Evolutionary conservation across 352 stramenopile genomes (phyloP).

Genomic region (Phytophthora sp.): DNA sequence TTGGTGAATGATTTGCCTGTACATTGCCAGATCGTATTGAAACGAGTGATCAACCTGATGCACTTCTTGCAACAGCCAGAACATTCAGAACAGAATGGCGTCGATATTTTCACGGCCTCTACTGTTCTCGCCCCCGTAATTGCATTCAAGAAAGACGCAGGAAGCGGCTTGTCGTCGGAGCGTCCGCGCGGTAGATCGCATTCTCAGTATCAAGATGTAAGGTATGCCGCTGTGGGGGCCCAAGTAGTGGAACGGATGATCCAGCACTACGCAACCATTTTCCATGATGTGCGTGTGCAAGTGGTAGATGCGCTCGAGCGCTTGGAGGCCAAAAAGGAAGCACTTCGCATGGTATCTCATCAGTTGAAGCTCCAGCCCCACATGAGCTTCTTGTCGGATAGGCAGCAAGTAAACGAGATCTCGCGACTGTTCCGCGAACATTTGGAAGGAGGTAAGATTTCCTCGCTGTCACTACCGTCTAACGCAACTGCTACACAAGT

Average conservation of each 20-base stretch:
- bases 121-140: slow-evolving; percentile 77
- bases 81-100: slow-evolving; percentile 64
- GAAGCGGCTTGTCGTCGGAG: slow-evolving; percentile 39
- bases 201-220: slow-evolving; percentile 74
- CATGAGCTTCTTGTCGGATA: slow-evolving; percentile 71
- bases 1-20: slow-evolving; percentile 79
- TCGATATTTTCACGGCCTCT: slow-evolving; percentile 67
- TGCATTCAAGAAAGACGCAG: slow-evolving; percentile 75
- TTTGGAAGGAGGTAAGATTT: slow-evolving; percentile 27
- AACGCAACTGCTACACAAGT: slow-evolving; percentile 2
- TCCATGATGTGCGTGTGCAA: slow-evolving; percentile 68
- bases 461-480: slow-evolving; percentile 3
- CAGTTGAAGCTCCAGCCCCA: slow-evolving; percentile 73
- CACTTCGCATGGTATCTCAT: slow-evolving; percentile 66
- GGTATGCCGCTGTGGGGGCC: slow-evolving; percentile 74
- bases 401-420: slow-evolving; percentile 69
- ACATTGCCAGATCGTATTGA: slow-evolving; percentile 74
- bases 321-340: slow-evolving; percentile 69
- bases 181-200: slow-evolving; percentile 52
- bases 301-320: slow-evolving; percentile 70
- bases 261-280: slow-evolving; percentile 75
- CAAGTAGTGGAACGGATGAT: slow-evolving; percentile 86
- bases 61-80: slow-evolving; percentile 68
- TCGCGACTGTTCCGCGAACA: slow-evolving; percentile 59
- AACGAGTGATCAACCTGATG: slow-evolving; percentile 73